A percentile compares a stretch with the other conserved stretches of the same genome.
These are phyloP conservation scores for Cubamyces lactineus DNA, from an alignment of 768 basidiomycete genomes.

Conservation along the genomic window DNA sequence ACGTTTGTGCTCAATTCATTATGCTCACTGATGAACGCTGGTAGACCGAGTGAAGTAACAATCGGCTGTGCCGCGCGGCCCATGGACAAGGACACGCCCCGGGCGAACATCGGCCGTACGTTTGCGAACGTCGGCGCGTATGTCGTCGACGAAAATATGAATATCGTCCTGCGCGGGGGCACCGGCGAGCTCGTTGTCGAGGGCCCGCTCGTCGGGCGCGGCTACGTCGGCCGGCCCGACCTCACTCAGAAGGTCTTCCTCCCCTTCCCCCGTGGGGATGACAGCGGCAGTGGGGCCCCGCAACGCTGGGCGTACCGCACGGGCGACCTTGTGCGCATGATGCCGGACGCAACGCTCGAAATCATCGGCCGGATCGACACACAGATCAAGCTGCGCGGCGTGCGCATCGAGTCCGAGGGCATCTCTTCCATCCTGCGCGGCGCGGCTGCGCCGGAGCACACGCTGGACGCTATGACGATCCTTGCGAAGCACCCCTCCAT, in stretches of 20 bases:
- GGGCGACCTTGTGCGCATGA: constrained; percentile 54
- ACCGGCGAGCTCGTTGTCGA: constrained; percentile 54
- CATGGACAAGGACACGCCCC: constrained; percentile 44
- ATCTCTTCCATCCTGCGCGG: constrained; percentile 49
- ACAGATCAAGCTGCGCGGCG: constrained; percentile 55
- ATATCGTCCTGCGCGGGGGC: constrained; percentile 47
- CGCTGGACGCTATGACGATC: constrained; percentile 46
- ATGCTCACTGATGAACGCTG: not conserved
- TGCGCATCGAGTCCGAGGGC: constrained; percentile 57
- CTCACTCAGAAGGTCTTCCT: constrained; percentile 50
- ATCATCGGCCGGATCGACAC: constrained; percentile 55
- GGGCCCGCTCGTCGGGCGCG: constrained; percentile 53
- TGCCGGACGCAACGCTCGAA: constrained; percentile 51
- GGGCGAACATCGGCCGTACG: constrained; percentile 48
- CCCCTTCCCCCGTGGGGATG: constrained; percentile 45
- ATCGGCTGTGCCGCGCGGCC: constrained; percentile 53
- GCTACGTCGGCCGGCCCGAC: constrained; percentile 50
- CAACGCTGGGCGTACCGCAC: constrained; percentile 48
- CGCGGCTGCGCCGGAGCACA: constrained; percentile 32
- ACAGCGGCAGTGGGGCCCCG: constrained; percentile 17
- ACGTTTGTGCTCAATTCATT: not conserved
- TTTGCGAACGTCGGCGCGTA: constrained; percentile 41
- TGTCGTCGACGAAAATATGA: constrained; percentile 47
- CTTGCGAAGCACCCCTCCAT: constrained; percentile 48
- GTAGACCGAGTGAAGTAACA: constrained; percentile 52